Evolutionary conservation across 2,329 filamentous ascomycete genomes (phyloP).

Genomic region (Diaporthe caulivora): DNA sequence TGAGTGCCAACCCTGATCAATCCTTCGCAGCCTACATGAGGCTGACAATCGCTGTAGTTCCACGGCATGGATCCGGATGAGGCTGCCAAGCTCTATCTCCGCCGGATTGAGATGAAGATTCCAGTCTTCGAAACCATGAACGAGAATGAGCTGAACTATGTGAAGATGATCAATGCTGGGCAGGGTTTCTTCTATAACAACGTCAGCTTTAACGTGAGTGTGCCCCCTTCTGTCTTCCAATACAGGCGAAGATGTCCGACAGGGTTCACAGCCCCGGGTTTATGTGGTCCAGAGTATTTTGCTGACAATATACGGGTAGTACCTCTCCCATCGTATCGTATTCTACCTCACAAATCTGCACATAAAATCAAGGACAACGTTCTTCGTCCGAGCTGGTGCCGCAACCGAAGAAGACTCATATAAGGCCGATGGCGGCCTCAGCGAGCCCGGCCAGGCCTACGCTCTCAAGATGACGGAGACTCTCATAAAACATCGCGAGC

Average conservation of each 20-base stretch:
- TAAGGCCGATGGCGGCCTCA: constrained; percentile 89
- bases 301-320: constrained; percentile 52
- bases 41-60: constrained; percentile 67
- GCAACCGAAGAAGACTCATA: constrained; percentile 87
- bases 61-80: constrained; percentile 92
- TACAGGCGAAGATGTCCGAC: too few relatives aligned
- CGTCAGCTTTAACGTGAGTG: constrained; percentile 79
- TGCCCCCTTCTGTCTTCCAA: neutral
- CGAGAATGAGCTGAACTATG: constrained; percentile 93
- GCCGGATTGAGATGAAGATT: constrained; percentile 90
- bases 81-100: constrained; percentile 90
- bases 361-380: constrained; percentile 94
- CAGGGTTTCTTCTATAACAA: constrained; percentile 96
- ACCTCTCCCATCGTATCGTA: constrained; percentile 95
- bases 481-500: constrained; percentile 84
- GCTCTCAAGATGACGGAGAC: constrained; percentile 88
- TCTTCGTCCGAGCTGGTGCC: constrained; percentile 87
- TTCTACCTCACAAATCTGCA: constrained; percentile 98
- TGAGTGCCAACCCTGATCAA: constrained; percentile 55
- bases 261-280: neutral
- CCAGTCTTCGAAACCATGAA: constrained; percentile 98
- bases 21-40: constrained; percentile 1
- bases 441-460: constrained; percentile 83
- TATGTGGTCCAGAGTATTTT: neutral
- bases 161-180: constrained; percentile 99